Percentiles rank a stretch among this genome's conserved stretches.
These are phyloP conservation scores for Closterium sp. DNA, from an alignment of 139 green algal genomes.

Conservation along the genomic window DNA sequence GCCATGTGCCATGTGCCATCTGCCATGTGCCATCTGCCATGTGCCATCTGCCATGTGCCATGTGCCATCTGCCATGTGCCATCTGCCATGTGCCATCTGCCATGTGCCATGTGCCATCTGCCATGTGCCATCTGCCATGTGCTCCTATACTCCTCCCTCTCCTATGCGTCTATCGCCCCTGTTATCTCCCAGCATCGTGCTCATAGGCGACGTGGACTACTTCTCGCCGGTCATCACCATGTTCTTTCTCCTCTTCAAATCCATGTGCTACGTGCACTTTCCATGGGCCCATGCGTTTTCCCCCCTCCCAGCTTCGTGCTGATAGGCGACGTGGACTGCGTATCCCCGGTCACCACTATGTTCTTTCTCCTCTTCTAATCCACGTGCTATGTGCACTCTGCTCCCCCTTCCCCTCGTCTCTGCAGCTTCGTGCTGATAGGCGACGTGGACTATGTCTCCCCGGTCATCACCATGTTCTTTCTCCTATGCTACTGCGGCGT, in stretches of 20 bases:
- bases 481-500: slow-evolving; percentile 42
- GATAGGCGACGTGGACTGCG: slow-evolving; percentile 51
- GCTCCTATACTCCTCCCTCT: neutral
- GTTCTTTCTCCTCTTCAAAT: slow-evolving; percentile 44
- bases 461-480: slow-evolving; percentile 51
- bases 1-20: no score
- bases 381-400: neutral
- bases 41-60: no score
- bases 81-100: no score
- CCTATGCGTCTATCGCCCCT: no score
- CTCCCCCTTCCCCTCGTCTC: no score
- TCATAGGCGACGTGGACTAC: slow-evolving; percentile 27
- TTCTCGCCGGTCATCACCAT: slow-evolving; percentile 48
- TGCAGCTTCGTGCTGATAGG: slow-evolving; percentile 7
- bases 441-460: slow-evolving; percentile 38
- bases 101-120: no score
- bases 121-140: no score
- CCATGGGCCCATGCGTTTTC: no score
- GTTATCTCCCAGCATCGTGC: no score
- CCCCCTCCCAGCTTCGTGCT: neutral
- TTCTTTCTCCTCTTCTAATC: slow-evolving; percentile 55
- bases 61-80: no score
- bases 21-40: no score
- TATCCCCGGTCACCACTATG: slow-evolving; percentile 54
- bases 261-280: slow-evolving; percentile 27